Evolutionary conservation across 345 rosid species (phyloP).

Genomic region (Linum lewisii): DNA sequence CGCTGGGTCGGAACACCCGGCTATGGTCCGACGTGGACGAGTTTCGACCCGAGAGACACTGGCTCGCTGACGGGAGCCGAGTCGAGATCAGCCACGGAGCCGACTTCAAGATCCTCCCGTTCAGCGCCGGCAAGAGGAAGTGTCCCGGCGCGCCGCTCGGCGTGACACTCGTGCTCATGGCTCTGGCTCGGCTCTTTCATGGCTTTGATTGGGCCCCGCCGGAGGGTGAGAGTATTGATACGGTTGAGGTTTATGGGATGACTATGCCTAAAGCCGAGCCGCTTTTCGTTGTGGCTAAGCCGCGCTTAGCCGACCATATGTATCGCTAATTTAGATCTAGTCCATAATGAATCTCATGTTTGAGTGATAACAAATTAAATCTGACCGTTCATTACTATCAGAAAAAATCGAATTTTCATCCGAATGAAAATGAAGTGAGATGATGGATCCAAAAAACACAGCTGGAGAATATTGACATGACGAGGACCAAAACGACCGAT

Average conservation of each 20-base stretch:
- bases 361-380: too few relatives aligned
- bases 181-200: constrained; percentile 81
- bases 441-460: too few relatives aligned
- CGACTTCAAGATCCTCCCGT: constrained; percentile 80
- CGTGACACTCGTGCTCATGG: constrained; percentile 67
- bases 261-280: constrained; percentile 91
- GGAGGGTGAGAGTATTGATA: constrained; percentile 45
- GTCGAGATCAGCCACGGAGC: constrained; percentile 91
- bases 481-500: too few relatives aligned
- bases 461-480: too few relatives aligned
- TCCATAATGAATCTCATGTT: too few relatives aligned
- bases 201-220: constrained; percentile 71
- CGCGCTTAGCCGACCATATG: constrained; percentile 44
- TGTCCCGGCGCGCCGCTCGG: constrained; percentile 96
- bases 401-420: too few relatives aligned
- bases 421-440: too few relatives aligned
- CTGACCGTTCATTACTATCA: too few relatives aligned
- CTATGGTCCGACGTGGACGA: constrained; percentile 63
- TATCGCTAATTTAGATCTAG: constrained; percentile 22
- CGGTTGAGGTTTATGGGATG: constrained; percentile 74
- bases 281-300: constrained; percentile 47
- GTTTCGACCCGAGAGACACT: constrained; percentile 80
- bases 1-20: constrained; percentile 61
- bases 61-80: constrained; percentile 44
- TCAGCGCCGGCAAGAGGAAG: constrained; percentile 81